Evolutionary conservation across 2,329 filamentous ascomycete species (phyloP), one percentile per base, ranked within the genome.

Genomic region (Thelonectria blattea): DNA sequence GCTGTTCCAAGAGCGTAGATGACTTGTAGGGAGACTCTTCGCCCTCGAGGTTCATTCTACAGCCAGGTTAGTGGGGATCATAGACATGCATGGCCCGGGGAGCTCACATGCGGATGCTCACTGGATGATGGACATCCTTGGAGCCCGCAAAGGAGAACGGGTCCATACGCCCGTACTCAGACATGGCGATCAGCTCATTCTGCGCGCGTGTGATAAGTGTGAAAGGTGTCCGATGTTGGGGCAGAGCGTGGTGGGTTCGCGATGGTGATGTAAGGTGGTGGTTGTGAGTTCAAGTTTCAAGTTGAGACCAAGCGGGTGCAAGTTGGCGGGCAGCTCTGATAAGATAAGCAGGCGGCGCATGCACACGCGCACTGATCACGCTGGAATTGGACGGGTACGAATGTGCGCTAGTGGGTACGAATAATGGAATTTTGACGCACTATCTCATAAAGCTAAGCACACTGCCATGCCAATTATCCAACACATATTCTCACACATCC

Each of bases 61-160:
- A 43, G 39, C 27, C 24, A 32, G 15, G 59, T 74, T 56, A 73
- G 66, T 20, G 14, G 27, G 30, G 32, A 20, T n/a, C 27, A 14
- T 20, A 14, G 20, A 20, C 32, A 39, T 22, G 6, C 15, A 3
- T 12, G 30, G 41, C 12, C 49, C 37, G 48, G 32, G 27, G 56
- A 41, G 50, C 42, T 39, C 71, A 88, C 86, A 90, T 88, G 75
- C 86, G 85, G 70, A 90, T 81, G 78, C 81, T 87, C 68, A 90
- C 82, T 18, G 91, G 87, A 65, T 93, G 86, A 69, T 92, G 85
- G 69, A 98, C 83, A 76, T 91, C 88, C 66, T 92, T 90, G 61
- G 95, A 97, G 72, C 89, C 92, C 68, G 92, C 93, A 80, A 98
- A 98, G 30, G 93, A 96, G 78, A 97, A 97, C 53, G 93, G 90